Base-by-base conservation (phyloP, 352 stramenopile genomes). In the Pythium vanterpoolii region DNA sequence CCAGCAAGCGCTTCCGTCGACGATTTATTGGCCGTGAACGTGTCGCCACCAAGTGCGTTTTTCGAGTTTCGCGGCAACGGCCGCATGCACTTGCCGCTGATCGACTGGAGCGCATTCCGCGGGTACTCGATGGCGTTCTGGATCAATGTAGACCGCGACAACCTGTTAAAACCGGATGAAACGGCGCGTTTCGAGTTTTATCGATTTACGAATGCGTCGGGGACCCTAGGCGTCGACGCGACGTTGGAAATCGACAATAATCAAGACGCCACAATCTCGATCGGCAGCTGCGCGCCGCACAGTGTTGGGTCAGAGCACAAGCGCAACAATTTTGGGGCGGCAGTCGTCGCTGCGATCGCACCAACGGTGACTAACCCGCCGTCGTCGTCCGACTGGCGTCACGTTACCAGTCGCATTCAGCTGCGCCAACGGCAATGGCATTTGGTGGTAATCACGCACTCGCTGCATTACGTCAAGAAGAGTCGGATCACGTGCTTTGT, bases 401-500 rank as follows among this genome's bases (percentile, higher is more conserved):
- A 61, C n/a, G 64, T 78, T 0, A 45, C 49, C 14, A 60, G 72
- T 40, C 73, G 68, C 30, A 73, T 93, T 6, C 76, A 31, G 44
- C 63, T 46, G 60, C 66, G 16, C 24, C 33, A 42, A 13, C 70
- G 69, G 3, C 43, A 76, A 47, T 95, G 86, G 86, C 86, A 95
- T 56, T 46, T 93, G 13, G 42, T 95, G 1, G 76, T 91, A 16
- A 62, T 95, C 23, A 74, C 77, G 1, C 86, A 95, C 53, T 90
- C 79, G 27, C 66, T 91, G 28, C 86, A 92, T 28, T 95, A 95
- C 62, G 77, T 95, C 19, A 90, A 89, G 54, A 92, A 92, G 64
- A 95, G 86, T 53, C 83, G 84, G 60, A 79, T 95, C 28, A 81
- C 80, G 39, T 92, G 83, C 54, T 79, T 78, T 49, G 65, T 95